Evolutionary conservation across 306 rosid species (phyloP).

Genomic region (Oemleria cerasiformis): DNA sequence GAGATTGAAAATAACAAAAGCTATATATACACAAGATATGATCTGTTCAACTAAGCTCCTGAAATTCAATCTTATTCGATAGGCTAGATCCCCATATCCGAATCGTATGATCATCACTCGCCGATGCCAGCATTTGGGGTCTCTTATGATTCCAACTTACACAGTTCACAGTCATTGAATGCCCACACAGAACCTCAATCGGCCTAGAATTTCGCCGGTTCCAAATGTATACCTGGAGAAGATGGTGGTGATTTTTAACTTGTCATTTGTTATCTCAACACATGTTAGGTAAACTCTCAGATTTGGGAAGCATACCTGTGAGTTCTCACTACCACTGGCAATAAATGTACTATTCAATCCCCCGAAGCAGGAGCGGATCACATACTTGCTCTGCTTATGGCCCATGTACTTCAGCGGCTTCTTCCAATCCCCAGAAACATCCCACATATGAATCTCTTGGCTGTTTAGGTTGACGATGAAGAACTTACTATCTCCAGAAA

Average conservation of each 20-base stretch:
- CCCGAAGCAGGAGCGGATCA: slow-evolving; percentile 89
- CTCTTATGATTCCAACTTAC: slow-evolving; percentile 91
- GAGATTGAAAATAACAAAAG: slow-evolving; percentile 18
- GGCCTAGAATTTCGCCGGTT: slow-evolving; percentile 52
- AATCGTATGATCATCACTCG: slow-evolving; percentile 75
- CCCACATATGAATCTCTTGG: slow-evolving; percentile 96
- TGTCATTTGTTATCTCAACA: not conserved
- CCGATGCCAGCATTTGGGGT: slow-evolving; percentile 89
- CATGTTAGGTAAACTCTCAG: not conserved
- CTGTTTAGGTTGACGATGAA: slow-evolving; percentile 85
- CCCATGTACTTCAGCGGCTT: slow-evolving; percentile 52
- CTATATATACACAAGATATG: slow-evolving; percentile 29
- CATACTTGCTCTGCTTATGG: slow-evolving; percentile 70
- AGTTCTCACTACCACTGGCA: slow-evolving; percentile 89
- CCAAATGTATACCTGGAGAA: slow-evolving; percentile 83
- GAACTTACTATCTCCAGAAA: slow-evolving; percentile 69
- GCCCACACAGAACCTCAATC: slow-evolving; percentile 76
- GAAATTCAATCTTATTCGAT: slow-evolving; percentile 24
- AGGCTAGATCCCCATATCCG: slow-evolving; percentile 83
- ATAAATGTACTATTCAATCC: slow-evolving; percentile 67
- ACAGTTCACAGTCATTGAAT: slow-evolving; percentile 72
- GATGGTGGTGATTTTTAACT: not conserved
- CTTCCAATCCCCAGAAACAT: slow-evolving; percentile 65
- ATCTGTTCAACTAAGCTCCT: slow-evolving; percentile 32
- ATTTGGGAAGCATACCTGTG: slow-evolving; percentile 50